Evolutionary conservation across 257 asterid species (phyloP).

Genomic region (Solanum paucissectum): DNA sequence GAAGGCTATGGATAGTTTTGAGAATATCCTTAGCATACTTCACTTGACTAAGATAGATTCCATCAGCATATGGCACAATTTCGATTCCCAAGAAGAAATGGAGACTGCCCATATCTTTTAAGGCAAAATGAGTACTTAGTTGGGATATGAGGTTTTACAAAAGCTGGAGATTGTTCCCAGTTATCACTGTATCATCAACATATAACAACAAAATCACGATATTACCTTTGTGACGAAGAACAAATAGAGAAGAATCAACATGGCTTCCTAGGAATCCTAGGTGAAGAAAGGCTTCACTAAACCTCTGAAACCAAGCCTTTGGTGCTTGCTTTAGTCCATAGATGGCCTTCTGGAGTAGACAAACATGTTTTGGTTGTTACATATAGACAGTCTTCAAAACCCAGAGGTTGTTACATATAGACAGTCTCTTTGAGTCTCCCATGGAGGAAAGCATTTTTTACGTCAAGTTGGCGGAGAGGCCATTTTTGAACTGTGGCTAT

Average conservation of each 20-base stretch:
- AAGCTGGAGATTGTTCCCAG: not conserved
- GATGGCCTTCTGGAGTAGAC: not conserved
- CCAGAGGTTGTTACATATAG: not conserved
- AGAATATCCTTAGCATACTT: not conserved
- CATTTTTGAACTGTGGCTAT: not conserved
- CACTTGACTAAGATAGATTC: not conserved
- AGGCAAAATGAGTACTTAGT: not conserved
- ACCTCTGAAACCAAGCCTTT: not conserved
- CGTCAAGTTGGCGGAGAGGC: not conserved
- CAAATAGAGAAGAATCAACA: not conserved
- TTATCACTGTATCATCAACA: not conserved
- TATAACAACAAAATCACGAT: not conserved
- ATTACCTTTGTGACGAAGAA: no score
- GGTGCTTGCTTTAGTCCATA: not conserved
- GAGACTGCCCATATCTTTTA: not conserved
- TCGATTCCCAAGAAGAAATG: not conserved
- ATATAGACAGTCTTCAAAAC: not conserved
- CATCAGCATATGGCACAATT: not conserved
- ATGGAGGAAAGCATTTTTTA: not conserved
- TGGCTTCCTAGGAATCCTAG: not conserved
- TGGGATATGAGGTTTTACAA: not conserved
- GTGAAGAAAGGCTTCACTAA: not conserved
- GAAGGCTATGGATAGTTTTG: no score
- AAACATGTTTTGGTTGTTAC: not conserved
- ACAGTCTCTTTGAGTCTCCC: not conserved